Base-by-base conservation (phyloP, 768 basidiomycete species). In the Galerina sulciceps region DNA sequence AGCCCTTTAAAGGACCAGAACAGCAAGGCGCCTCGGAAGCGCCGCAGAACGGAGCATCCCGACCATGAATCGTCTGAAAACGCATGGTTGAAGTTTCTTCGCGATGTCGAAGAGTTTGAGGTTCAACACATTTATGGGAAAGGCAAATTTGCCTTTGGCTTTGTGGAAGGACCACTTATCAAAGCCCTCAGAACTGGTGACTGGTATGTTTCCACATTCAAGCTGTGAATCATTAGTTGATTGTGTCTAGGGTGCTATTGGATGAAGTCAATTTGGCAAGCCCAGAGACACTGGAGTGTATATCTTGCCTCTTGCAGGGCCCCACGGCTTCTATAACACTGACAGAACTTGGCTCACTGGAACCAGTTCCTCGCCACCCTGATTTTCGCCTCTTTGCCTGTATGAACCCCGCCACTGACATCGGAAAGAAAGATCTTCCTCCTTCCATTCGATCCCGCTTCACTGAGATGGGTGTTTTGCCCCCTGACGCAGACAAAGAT, bases 341-440 rank as follows among this genome's bases (percentile, higher is more conserved):
- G 56, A 94, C 94, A 0, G 97, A 99, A 69, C 87, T 95, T 70
- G 96, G 96, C 0, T 90, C 93, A 10, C 74, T 98, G 53, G 93
- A 95, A 65, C 90, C 92, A 1, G 82, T 99, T 26, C 88, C 89
- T 48, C 90, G 97, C 0, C 97, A 99, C 71, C 87, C 94, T 15
- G 90, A 96, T 66, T 99, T 99, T 78, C 91, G 96, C 17, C 81
- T 99, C 4, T 99, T 99, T 67, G 95, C 95, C 4, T 99, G 97
- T 71, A 99, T 99, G 97, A 99, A 99, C 69, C 97, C 97, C 4
- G 97, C 97, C 0, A 99, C 96, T 3, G 97, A 99, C 66, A 91
- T 98, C 13, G 97, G 97, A 35, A 99, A 99, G 79, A 97, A 95
- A 67, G 96, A 99, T 67, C 87, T 99, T 0, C 93, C 94, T 15